Evolutionary conservation across 371 early-diverging fungal species (phyloP), one percentile per base, ranked within the genome.

Genomic region (Mortierella sp.): DNA sequence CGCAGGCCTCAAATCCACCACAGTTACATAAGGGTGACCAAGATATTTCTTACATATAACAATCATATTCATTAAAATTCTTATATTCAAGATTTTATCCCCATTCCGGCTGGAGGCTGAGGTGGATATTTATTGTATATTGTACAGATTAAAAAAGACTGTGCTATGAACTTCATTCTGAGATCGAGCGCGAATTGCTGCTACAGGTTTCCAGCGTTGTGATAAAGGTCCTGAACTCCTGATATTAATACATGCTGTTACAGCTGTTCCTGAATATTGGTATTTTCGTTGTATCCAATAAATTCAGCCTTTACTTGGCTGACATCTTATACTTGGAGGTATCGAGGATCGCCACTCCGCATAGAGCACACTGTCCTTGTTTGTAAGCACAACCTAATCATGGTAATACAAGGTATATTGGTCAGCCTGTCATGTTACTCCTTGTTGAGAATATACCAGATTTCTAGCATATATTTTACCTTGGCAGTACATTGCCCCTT

Each of bases 271-370:
- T 26, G 11, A 30, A 49, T 16, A 20, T 26, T 5, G 67, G n/a
- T 55, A 1, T 45, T 30, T 3, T 20, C 51, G 35, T 4, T 37
- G 32, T 8, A 11, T 37, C 39, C 52, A 24, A 12, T n/a, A n/a
- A n/a, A n/a, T 47, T 20, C 1, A 24, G 22, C 22, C 3, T 26
- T 43, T 65, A 81, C 57, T 81, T 81, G 37, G 81, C 75, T 14
- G 76, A 75, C 81, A 81, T 81, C 58, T 75, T 81, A 62, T 81
- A 81, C 57, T 81, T 81, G 11, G 76, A 68, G 0, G 72, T 81
- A 24, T 81, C 81, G 4, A 81, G 51, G 45, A 81, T 81, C 4
- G 66, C 70, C 5, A 75, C 76, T n/a, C 81, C 81, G 24, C 81
- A 81, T 14, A 81, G 26, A 3, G 81, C 81, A 52, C 81, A 81